Percentiles rank a stretch among this genome's conserved stretches.
phyloP scores from a whole-genome alignment of 2,329 filamentous ascomycete genomes.

The Sporothrix pallida region DNA sequence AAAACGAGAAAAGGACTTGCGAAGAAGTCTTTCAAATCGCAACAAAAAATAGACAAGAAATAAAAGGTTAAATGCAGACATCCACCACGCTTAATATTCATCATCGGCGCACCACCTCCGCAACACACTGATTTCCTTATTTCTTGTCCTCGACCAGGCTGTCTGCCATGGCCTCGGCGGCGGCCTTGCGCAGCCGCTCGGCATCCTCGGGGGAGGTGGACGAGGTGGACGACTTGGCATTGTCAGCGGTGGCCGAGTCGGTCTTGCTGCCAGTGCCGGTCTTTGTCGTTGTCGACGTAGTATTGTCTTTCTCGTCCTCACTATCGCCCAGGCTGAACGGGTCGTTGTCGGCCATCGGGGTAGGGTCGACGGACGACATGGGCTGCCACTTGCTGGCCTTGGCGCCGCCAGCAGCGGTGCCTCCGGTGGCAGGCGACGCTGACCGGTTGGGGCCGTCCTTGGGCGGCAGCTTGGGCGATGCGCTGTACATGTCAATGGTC shows the following conservation, averaged over 20 bases:
- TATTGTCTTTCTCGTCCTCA: conserved; percentile 84
- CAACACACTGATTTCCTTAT: background rate
- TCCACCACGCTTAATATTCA: too few relatives aligned
- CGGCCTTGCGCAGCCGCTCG: conserved; percentile 41
- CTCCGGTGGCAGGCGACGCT: background rate
- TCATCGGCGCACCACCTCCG: background rate
- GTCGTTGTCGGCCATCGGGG: conserved; percentile 86
- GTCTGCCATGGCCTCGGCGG: conserved; percentile 41
- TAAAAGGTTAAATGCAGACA: background rate
- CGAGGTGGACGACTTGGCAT: conserved; percentile 26
- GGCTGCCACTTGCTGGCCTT: conserved; percentile 98
- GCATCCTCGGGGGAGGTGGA: conserved; percentile 36
- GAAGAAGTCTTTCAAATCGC: background rate
- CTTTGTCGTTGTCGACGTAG: conserved; percentile 36
- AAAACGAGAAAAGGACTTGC: background rate
- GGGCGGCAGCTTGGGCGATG: conserved; percentile 61
- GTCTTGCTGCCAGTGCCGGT: background rate
- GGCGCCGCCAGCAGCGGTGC: conserved; percentile 44
- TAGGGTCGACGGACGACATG: conserved; percentile 81
- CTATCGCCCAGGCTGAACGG: conserved; percentile 96
- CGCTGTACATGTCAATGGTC: conserved; percentile 75
- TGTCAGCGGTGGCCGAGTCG: conserved; percentile 51
- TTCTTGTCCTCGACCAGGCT: conserved; percentile 41
- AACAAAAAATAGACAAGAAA: background rate
- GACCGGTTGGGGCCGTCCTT: conserved; percentile 53